Evolutionary conservation across 495 filamentous ascomycete species (phyloP), one percentile per base, ranked within the genome.

Genomic region (Penicillium steckii): DNA sequence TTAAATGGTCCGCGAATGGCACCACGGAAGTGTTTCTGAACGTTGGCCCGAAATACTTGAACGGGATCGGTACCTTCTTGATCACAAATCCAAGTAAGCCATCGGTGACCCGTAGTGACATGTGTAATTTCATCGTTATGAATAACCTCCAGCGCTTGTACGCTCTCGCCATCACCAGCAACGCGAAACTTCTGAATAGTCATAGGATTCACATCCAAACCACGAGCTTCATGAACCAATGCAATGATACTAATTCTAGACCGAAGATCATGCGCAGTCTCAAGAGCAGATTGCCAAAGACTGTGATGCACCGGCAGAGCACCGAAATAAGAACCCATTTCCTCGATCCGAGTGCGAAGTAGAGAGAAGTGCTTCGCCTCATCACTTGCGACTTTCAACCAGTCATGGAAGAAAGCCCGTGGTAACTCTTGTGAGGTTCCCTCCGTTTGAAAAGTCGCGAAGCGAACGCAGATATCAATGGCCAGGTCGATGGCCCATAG

Each of bases 101-200:
- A 80, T 9, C 77, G 58, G 43, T 80, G 76, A 10, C 77, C 77
- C 5, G 77, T 80, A 0, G 77, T 79, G n/a, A 80, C 77, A 46
- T 80, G 77, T 0, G 77, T 80, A 25, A 80, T 79, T 43, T 80
- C 77, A 40, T 80, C 77, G 23, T 79, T 78, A 15, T 80, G 77
- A 18, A 80, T 80, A 3, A 80, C 53, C 38, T 72, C 74, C 43
- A 80, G 55, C 2, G 61, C 56, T 24, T 69, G 57, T 15, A 79
- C 76, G 21, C 76, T 80, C 40, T 77, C 74, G 6, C 13, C 46
- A 30, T 80, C 77, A 13, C 60, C 59, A 0, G 74, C 69, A 33
- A 63, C 67, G 41, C 75, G 76, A 60, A 80, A 80, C 54, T 80
- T 80, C 30, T 75, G 70, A 41, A 80, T 80, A 3, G 77, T 80